Evolutionary conservation across 179 eudicot genomes (phyloP).

Genomic region (Silene noctiflora): DNA sequence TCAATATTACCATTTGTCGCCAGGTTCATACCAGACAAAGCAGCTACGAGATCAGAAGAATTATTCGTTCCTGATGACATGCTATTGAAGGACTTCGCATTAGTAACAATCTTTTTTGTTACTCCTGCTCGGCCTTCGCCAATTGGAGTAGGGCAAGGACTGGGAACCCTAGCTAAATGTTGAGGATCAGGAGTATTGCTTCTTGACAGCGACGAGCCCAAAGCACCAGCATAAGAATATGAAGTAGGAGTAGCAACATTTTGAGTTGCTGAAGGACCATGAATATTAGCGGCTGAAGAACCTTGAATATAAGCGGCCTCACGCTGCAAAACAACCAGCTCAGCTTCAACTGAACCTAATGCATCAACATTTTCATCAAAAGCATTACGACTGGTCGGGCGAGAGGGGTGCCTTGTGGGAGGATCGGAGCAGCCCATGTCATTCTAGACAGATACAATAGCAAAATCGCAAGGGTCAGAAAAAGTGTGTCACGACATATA

Average conservation of each 20-base stretch:
- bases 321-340: conserved; percentile 54
- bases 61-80: conserved; percentile 44
- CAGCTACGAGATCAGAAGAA: conserved; percentile 60
- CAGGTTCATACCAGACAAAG: conserved; percentile 79
- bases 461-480: conserved; percentile 10
- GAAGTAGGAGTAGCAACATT: conserved; percentile 48
- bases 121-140: conserved; percentile 66
- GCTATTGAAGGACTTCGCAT: conserved; percentile 56
- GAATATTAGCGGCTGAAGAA: conserved; percentile 26
- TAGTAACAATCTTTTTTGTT: conserved; percentile 52
- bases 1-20: conserved; percentile 53
- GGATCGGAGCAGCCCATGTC: conserved; percentile 66
- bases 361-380: conserved; percentile 58
- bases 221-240: conserved; percentile 79
- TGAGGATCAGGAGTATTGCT: conserved; percentile 96
- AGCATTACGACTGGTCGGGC: conserved; percentile 84
- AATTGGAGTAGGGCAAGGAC: conserved; percentile 90
- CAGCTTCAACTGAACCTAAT: conserved; percentile 59
- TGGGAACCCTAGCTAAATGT: conserved; percentile 74
- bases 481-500: background rate
- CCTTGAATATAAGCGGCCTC: conserved; percentile 44
- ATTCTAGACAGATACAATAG: conserved; percentile 41
- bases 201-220: conserved; percentile 84
- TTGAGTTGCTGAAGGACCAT: conserved; percentile 15
- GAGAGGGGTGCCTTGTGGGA: conserved; percentile 75